A percentile compares a stretch with the other conserved stretches of the same genome.
These are phyloP conservation scores for Vitis labrusca DNA, from an alignment of 164 flowering plant genomes.

Conservation along the genomic window DNA sequence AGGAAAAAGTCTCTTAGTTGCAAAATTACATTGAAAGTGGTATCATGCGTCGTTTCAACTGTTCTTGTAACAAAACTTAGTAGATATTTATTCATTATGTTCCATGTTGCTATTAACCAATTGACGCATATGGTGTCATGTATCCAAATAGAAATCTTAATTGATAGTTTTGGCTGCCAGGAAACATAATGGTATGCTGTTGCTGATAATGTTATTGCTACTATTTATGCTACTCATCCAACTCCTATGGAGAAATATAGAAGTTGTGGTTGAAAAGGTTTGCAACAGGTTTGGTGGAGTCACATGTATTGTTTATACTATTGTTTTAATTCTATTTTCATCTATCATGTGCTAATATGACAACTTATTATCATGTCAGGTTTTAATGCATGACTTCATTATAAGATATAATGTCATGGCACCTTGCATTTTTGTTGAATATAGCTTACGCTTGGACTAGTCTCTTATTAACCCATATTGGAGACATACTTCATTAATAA, in stretches of 20 bases:
- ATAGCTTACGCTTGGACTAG: no score
- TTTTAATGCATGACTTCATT: no score
- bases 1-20: conserved; percentile 58
- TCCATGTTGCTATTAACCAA: conserved; percentile 86
- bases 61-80: conserved; percentile 73
- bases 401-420: no score
- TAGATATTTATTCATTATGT: conserved; percentile 68
- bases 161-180: no score
- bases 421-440: no score
- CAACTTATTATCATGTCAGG: no score
- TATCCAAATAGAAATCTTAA: conserved; percentile 58
- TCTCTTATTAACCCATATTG: no score
- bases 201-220: no score
- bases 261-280: conserved; percentile 91
- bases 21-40: conserved; percentile 35
- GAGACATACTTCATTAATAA: no score
- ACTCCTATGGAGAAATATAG: conserved; percentile 33
- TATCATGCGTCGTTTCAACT: conserved; percentile 28
- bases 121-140: conserved; percentile 85
- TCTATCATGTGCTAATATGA: not conserved
- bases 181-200: no score
- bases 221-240: no score
- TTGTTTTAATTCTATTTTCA: conserved; percentile 1
- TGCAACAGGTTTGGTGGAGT: conserved; percentile 89
- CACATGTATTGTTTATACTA: conserved; percentile 44